phyloP scores from a whole-genome alignment of 192 early-diverging fungal species.

The Rhizophagus prolifer region DNA sequence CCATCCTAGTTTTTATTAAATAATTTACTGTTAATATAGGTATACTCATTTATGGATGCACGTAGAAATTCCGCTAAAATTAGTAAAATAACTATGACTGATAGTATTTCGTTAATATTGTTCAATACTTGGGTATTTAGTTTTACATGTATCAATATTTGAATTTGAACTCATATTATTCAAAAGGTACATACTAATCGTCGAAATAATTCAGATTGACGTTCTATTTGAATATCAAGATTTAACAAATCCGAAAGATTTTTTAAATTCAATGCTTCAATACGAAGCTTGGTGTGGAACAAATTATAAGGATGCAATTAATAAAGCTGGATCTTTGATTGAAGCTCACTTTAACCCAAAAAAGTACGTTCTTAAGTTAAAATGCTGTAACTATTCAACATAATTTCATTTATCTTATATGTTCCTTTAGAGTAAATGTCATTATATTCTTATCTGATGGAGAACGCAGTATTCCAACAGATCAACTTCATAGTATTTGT shows the following conservation, averaged over 20 bases:
- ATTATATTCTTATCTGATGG: conserved; percentile 35
- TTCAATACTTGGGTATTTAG: background rate
- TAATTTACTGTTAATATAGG: background rate
- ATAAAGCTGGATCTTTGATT: background rate
- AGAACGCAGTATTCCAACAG: background rate
- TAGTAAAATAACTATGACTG: background rate
- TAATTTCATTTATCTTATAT: background rate
- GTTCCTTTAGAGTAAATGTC: conserved; percentile 3
- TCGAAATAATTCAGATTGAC: background rate
- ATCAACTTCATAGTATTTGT: conserved; percentile 11
- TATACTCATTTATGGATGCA: conserved; percentile 30
- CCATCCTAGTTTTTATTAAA: background rate
- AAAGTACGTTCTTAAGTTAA: conserved; percentile 9
- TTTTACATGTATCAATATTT: too few relatives aligned
- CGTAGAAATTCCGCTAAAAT: conserved; percentile 1
- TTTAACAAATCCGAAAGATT: background rate
- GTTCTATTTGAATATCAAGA: conserved; percentile 13
- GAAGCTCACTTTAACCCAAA: conserved; percentile 10
- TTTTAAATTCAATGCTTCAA: conserved; percentile 17
- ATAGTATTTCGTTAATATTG: conserved; percentile 16
- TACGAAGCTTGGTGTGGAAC: background rate
- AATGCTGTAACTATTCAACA: background rate
- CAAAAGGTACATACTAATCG: too few relatives aligned
- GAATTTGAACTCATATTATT: too few relatives aligned
- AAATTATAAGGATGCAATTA: background rate